These are phyloP conservation scores for Umbilicus rupestris DNA, from an alignment of 164 flowering plant species.

Conservation along the genomic window DNA sequence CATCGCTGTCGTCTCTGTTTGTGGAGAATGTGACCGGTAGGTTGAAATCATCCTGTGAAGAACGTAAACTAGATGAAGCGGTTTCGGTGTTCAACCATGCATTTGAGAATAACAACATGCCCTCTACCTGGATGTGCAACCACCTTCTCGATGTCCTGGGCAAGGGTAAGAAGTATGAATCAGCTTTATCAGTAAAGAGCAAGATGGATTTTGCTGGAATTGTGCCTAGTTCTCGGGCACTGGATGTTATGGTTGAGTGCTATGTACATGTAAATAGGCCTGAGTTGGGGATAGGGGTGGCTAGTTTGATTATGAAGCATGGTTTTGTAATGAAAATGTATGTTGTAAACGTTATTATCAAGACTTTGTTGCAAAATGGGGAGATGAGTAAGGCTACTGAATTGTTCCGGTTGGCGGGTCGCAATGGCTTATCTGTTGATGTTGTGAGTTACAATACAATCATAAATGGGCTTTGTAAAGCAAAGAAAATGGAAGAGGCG, in stretches of 20 bases:
- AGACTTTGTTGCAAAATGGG: conserved; percentile 37
- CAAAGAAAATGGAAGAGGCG: conserved; percentile 38
- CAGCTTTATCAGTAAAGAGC: conserved; percentile 34
- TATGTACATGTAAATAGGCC: conserved; percentile 26
- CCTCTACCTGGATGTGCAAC: conserved; percentile 30
- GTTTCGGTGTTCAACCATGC: conserved; percentile 23
- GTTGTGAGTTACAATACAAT: conserved; percentile 43
- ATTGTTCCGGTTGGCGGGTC: conserved; percentile 27
- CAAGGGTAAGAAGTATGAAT: conserved; percentile 29
- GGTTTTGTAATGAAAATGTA: conserved; percentile 33
- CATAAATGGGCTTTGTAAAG: conserved; percentile 50
- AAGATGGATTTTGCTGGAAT: conserved; percentile 26
- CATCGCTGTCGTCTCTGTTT: conserved; percentile 5
- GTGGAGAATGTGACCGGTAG: conserved; percentile 17
- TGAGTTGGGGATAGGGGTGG: conserved; percentile 35
- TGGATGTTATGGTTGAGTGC: conserved; percentile 38
- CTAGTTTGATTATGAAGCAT: conserved; percentile 47
- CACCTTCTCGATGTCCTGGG: conserved; percentile 32
- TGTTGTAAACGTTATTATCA: conserved; percentile 37
- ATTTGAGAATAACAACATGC: conserved; percentile 24
- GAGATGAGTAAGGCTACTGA: conserved; percentile 33
- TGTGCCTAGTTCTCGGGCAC: conserved; percentile 25
- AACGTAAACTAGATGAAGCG: conserved; percentile 29
- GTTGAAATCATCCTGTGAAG: conserved; percentile 29
- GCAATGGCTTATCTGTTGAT: conserved; percentile 27